Percentiles rank a stretch among this genome's conserved stretches.
phyloP scores from a whole-genome alignment of 139 green algal species.

The Marvania coccoides region DNA sequence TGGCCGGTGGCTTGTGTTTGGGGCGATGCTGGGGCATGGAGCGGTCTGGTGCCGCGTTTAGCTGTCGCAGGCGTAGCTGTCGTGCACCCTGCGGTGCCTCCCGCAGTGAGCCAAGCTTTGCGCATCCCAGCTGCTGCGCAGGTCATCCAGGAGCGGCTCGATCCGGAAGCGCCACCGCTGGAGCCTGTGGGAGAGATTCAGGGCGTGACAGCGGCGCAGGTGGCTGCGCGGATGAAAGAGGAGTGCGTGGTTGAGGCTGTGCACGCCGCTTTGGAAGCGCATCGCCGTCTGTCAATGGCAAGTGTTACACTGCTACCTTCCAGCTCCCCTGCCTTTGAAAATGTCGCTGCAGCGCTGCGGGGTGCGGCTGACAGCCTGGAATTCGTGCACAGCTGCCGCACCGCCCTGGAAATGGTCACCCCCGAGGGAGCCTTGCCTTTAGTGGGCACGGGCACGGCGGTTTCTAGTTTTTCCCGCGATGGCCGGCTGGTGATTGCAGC shows the following conservation, averaged over 20 bases:
- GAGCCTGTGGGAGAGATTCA: neutral
- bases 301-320: neutral
- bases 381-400: neutral
- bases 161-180: neutral
- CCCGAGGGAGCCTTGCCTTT: neutral
- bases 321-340: neutral
- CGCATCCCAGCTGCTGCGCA: neutral
- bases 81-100: neutral
- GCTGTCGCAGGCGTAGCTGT: neutral
- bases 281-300: neutral
- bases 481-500: neutral
- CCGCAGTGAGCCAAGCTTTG: neutral
- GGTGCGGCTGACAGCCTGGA: neutral
- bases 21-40: neutral
- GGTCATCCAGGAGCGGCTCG: neutral
- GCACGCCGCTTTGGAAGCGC: neutral
- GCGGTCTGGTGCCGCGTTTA: neutral
- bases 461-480: neutral
- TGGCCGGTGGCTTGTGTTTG: neutral
- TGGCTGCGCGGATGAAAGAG: neutral
- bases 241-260: neutral
- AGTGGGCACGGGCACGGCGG: neutral
- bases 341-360: neutral
- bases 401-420: neutral
- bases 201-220: neutral